These are phyloP conservation scores for Paecilomyces dactylethromorphus DNA, from an alignment of 2,329 filamentous ascomycete genomes.

Conservation along the genomic window DNA sequence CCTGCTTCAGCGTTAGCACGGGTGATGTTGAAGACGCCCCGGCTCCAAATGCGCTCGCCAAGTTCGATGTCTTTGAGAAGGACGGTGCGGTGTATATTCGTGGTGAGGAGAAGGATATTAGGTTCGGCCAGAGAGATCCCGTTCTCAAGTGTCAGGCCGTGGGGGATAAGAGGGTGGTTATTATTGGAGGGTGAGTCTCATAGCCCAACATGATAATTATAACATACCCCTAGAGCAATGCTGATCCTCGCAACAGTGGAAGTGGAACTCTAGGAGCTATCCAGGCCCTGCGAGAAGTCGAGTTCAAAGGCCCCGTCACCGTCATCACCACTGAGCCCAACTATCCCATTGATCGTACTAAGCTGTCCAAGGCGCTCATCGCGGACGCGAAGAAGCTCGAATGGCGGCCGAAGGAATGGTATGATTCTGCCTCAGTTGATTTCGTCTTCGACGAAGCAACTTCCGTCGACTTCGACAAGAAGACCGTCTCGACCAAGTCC, in stretches of 20 bases:
- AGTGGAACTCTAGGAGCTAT: slow-evolving; percentile 75
- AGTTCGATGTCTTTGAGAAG: slow-evolving; percentile 74
- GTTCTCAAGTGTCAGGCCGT: slow-evolving; percentile 63
- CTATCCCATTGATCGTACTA: slow-evolving; percentile 84
- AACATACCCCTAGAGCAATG: not conserved
- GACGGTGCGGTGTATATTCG: slow-evolving; percentile 79
- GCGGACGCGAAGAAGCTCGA: slow-evolving; percentile 73
- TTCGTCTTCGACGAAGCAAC: slow-evolving; percentile 57
- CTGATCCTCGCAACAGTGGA: slow-evolving; percentile 46
- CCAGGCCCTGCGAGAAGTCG: slow-evolving; percentile 74
- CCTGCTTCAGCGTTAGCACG: slow-evolving; percentile 83
- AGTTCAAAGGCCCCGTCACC: slow-evolving; percentile 73
- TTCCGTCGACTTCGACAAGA: slow-evolving; percentile 66
- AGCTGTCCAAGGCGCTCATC: slow-evolving; percentile 89
- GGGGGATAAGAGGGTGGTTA: slow-evolving; percentile 56
- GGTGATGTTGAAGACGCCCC: slow-evolving; percentile 95
- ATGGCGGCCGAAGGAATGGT: slow-evolving; percentile 72
- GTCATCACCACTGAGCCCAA: slow-evolving; percentile 79
- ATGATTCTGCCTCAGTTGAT: slow-evolving; percentile 55
- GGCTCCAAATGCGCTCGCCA: slow-evolving; percentile 75
- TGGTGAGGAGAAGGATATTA: slow-evolving; percentile 72
- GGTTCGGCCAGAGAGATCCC: slow-evolving; percentile 65
- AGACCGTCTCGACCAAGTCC: slow-evolving; percentile 66
- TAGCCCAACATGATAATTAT: too few relatives aligned
- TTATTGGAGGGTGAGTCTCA: slow-evolving; percentile 72